phyloP scores from a whole-genome alignment of 345 rosid genomes.

The Ricinus communis region DNA sequence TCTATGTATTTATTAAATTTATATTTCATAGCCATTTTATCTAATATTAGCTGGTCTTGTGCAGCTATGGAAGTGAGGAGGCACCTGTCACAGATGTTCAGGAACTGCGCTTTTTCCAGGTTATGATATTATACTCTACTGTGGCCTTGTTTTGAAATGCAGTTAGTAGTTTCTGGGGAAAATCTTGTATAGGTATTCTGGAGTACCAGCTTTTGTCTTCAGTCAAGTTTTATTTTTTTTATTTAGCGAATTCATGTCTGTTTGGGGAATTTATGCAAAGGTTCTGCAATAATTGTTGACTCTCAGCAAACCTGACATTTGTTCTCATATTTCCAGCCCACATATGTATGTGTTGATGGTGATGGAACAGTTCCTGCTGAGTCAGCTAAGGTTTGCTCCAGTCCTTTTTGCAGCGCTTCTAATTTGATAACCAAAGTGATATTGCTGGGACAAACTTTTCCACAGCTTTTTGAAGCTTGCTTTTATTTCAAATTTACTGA shows the following conservation, averaged over 20 bases:
- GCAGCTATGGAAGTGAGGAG: constrained; percentile 88
- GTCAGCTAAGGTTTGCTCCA: constrained; percentile 72
- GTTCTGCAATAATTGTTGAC: neutral
- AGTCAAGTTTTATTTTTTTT: neutral
- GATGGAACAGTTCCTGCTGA: constrained; percentile 96
- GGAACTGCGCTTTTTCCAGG: constrained; percentile 63
- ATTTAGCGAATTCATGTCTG: neutral
- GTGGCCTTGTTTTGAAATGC: neutral
- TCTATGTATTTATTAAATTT: neutral
- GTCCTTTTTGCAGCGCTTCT: neutral
- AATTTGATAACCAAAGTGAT: neutral
- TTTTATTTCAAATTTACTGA: neutral
- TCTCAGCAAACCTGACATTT: constrained; percentile 9
- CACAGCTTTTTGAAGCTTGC: neutral
- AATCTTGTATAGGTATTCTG: neutral
- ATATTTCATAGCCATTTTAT: no score
- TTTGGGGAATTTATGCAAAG: neutral
- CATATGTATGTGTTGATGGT: constrained; percentile 77
- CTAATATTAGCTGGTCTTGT: constrained; percentile 19
- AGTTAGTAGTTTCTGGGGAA: neutral
- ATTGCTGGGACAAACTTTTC: neutral
- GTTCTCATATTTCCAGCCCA: constrained; percentile 58
- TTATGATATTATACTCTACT: constrained; percentile 24
- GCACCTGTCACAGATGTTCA: constrained; percentile 62
- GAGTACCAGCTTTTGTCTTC: neutral